Evolutionary conservation across 768 basidiomycete species (phyloP), one percentile per base, ranked within the genome.

Genomic region (Lentinula sp.): DNA sequence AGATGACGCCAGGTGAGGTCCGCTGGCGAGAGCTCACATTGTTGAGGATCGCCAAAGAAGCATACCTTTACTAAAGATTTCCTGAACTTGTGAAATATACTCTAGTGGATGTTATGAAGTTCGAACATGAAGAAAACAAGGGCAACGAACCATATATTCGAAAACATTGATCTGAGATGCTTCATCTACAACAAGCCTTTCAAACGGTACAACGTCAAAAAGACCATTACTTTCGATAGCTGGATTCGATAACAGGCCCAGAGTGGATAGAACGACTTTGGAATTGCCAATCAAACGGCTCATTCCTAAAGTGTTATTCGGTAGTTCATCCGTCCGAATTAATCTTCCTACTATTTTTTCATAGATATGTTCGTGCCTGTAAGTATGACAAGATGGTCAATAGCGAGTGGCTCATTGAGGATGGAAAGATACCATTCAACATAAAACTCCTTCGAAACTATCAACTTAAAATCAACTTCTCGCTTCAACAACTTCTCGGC

Each of bases 361-460:
- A 62, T 84, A 84, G 2, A 83, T 63, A 45, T 81, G 75, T 63
- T 84, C 80, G 59, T 84, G 82, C 82, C 82, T 83, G 62, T 75
- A 63, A 4, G 76, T 55, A 1, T 80, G 74, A 75, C 3, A 74
- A 9, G 68, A 9, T 66, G 62, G 37, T 78, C 68, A 5, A 32
- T 5, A 0, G 45, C 74, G 71, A 0, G 85, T 80, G 1, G 91
- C 7, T 43, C 3, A 4, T 23, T 50, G 50, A 13, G 34, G 28
- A 5, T 16, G 45, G 8, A 23, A 34, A 49, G 2, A 64, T 66
- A 80, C 79, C 80, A 82, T 66, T 78, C 80, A 9, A 70, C 69
- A 61, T 78, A 75, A 57, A 81, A 82, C 21, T 82, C 80, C 35
- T 76, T 74, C 1, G 80, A 79, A 1, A 82, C 80, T 16, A 82